These are phyloP conservation scores for Globisporangium parvum DNA, from an alignment of 352 stramenopile genomes.

Conservation along the genomic window DNA sequence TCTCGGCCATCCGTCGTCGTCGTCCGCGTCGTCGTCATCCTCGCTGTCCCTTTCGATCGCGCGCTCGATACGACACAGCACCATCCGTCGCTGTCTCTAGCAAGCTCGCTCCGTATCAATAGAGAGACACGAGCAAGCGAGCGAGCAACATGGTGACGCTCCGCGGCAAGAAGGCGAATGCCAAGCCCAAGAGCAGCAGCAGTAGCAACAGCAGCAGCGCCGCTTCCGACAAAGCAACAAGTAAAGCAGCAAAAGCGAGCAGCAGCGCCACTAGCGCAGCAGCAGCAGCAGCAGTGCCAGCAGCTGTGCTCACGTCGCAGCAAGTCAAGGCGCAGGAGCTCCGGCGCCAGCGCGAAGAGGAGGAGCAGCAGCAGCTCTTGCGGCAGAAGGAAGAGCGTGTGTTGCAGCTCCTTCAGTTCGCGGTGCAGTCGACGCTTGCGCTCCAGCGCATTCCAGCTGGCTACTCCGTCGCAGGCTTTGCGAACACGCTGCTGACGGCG, in stretches of 20 bases:
- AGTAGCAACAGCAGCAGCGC: constrained; percentile 30
- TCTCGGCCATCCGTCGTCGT: background rate
- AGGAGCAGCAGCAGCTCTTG: constrained; percentile 20
- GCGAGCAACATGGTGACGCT: constrained; percentile 61
- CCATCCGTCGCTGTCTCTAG: too few relatives aligned
- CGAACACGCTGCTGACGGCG: constrained; percentile 47
- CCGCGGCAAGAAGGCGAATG: constrained; percentile 67
- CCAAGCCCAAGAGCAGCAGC: constrained; percentile 46
- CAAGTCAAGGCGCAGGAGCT: constrained; percentile 19
- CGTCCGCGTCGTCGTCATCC: too few relatives aligned
- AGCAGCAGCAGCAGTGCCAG: background rate
- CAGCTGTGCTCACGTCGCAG: constrained; percentile 4
- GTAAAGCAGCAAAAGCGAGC: constrained; percentile 17
- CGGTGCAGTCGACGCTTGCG: constrained; percentile 33
- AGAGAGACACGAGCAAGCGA: too few relatives aligned
- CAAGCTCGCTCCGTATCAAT: background rate
- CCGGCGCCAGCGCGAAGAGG: constrained; percentile 22
- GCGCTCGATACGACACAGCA: too few relatives aligned
- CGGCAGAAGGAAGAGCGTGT: constrained; percentile 38
- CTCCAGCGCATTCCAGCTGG: constrained; percentile 11
- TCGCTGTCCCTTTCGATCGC: background rate
- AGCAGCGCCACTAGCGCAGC: constrained; percentile 1
- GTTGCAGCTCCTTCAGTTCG: constrained; percentile 41
- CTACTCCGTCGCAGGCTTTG: constrained; percentile 20
- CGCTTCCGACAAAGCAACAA: constrained; percentile 20